Base-by-base conservation (phyloP, 2,329 filamentous ascomycete species). In the Colletotrichum orbiculare region DNA sequence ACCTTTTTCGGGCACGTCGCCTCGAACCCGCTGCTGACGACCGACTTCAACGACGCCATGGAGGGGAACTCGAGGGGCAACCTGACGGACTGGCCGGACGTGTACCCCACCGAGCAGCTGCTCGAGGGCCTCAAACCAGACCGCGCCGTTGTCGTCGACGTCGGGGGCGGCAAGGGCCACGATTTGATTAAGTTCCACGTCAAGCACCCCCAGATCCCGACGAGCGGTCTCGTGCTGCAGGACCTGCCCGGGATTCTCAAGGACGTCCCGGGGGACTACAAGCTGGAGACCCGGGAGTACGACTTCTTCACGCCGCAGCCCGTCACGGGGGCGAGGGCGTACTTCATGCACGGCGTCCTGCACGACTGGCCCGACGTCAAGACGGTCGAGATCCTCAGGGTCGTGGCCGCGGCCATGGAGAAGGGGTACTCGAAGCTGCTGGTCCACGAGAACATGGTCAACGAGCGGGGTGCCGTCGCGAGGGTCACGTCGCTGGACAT, bases 241-340 rank as follows among this genome's bases (percentile, higher is more conserved):
- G 76, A 79, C 45, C 64, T 77, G 3, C 72, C 76, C 0, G 72
- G 73, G 4, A 73, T 79, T 2, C 50, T 80, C 2, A 68, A 70
- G 7, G 70, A 72, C n/a, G 62, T 74, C 6, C 57, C 67, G 3
- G 55, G 68, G 0, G 46, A 71, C 12, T 56, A 67, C 34, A 70
- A 71, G 1, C 75, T 81, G 50, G 67, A 69, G 4, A 66, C 71
- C 3, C 70, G 72, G 55, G 66, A 69, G 2, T 73, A 81, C 61
- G 75, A 81, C 56, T 77, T 80, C 65, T 78, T 81, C 59, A 75
- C 72, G 0, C 72, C 75, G 6, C 79, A 82, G 56, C 78, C 78
- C 0, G 66, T 82, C 8, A 74, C 71, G 33, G 79, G 78, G 3
- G 80, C 80, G 0, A 74, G 74, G 6, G 73, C 67, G 7, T 73